A percentile compares a stretch with the other conserved stretches of the same genome.
Conservation (phyloP, 83 land plant genomes). For the Thuja plicata region DNA sequence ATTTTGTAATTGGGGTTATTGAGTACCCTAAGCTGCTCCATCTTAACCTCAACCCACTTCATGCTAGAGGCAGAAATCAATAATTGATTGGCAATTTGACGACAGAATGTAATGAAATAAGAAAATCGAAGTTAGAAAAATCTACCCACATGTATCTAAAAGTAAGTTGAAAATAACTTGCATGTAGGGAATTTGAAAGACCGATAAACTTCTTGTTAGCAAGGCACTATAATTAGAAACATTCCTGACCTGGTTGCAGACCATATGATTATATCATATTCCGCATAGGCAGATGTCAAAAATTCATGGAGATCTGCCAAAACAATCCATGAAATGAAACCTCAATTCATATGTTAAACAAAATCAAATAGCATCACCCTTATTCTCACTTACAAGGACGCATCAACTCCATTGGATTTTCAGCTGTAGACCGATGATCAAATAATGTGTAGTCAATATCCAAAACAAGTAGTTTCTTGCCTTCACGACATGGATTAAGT, state of each 20-base stretch:
- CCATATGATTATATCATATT: conserved; percentile 98
- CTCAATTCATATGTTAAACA: neutral
- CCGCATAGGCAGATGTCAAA: conserved; percentile 84
- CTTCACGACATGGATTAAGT: conserved; percentile 82
- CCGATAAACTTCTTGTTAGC: neutral
- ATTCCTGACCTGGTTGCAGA: conserved; percentile 88
- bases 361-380: neutral
- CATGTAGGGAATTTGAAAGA: conserved; percentile 8
- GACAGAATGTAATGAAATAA: neutral
- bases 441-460: conserved; percentile 97
- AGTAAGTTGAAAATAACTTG: neutral
- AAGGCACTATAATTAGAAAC: conserved; percentile 13
- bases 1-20: conserved; percentile 88
- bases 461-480: conserved; percentile 87
- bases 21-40: conserved; percentile 95
- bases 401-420: conserved; percentile 95
- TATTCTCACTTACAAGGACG: conserved; percentile 79
- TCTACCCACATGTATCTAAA: neutral
- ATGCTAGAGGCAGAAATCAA: conserved; percentile 53
- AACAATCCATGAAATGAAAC: conserved; percentile 4
- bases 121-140: neutral
- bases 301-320: conserved; percentile 95
- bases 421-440: conserved; percentile 98
- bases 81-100: neutral
- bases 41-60: conserved; percentile 99